Percentiles rank a stretch among this genome's conserved stretches.
Evolutionary conservation across 257 asterid genomes (phyloP).

Genomic region (Lavandula angustifolia): DNA sequence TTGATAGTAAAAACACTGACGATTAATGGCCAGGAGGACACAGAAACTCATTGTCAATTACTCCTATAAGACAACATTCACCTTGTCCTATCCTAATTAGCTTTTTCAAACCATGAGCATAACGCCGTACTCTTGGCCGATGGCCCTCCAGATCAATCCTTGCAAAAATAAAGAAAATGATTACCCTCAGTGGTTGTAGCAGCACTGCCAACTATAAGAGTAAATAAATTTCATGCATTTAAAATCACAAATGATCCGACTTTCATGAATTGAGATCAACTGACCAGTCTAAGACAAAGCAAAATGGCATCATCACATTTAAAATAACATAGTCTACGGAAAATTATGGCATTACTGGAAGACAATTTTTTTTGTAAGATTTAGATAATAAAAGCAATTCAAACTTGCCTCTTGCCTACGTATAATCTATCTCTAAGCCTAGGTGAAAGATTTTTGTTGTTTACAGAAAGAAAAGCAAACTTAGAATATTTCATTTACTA

Average conservation of each 20-base stretch:
- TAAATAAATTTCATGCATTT: constrained; percentile 24
- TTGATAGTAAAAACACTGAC: background rate
- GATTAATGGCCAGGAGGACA: constrained; percentile 20
- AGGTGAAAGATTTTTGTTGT: constrained; percentile 18
- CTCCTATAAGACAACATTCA: constrained; percentile 32
- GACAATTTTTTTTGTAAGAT: constrained; percentile 3
- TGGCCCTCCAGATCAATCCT: constrained; percentile 94
- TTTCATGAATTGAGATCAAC: constrained; percentile 22
- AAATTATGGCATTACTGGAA: constrained; percentile 19
- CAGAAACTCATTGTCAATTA: constrained; percentile 3
- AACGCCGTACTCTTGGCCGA: constrained; percentile 88
- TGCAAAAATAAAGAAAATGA: constrained; percentile 31
- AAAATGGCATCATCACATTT: constrained; percentile 15
- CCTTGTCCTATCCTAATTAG: constrained; percentile 91
- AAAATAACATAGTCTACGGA: constrained; percentile 13
- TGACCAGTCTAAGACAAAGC: constrained; percentile 9
- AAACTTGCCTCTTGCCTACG: background rate
- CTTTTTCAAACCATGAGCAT: constrained; percentile 82
- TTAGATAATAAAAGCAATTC: constrained; percentile 14
- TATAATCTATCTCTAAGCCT: no score
- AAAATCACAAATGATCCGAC: constrained; percentile 20
- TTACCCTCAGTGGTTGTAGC: constrained; percentile 24
- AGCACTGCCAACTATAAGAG: constrained; percentile 29
- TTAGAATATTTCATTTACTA: constrained; percentile 9
- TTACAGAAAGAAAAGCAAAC: constrained; percentile 7